phyloP scores from a whole-genome alignment of 305 asterid species.

The Rubia balearica region DNA sequence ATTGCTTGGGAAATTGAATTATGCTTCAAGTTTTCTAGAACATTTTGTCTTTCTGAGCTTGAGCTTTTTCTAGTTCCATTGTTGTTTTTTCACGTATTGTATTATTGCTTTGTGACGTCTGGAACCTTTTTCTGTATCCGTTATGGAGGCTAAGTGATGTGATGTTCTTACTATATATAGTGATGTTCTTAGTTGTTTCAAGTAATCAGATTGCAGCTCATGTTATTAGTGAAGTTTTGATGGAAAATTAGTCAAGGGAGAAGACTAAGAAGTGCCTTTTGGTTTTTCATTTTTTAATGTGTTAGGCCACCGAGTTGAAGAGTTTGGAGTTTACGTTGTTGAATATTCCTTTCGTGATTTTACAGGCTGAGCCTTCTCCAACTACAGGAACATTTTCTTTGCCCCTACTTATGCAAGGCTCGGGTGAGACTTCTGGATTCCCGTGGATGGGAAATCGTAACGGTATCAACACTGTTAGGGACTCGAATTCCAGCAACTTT shows the following conservation, averaged over 20 bases:
- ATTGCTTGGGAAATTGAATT: slow-evolving; percentile 14
- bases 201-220: slow-evolving; percentile 22
- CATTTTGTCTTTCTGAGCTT: slow-evolving; percentile 11
- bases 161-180: slow-evolving; percentile 17
- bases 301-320: neutral
- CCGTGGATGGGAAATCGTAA: slow-evolving; percentile 35
- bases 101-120: slow-evolving; percentile 29
- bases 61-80: slow-evolving; percentile 20
- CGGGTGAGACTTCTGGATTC: slow-evolving; percentile 41
- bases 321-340: slow-evolving; percentile 4
- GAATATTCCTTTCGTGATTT: slow-evolving; percentile 20
- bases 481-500: slow-evolving; percentile 42
- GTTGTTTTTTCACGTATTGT: slow-evolving; percentile 48
- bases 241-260: neutral
- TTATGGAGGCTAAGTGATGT: slow-evolving; percentile 25
- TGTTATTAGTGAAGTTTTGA: slow-evolving; percentile 7
- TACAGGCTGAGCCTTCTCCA: slow-evolving; percentile 97
- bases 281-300: neutral
- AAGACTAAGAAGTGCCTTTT: neutral
- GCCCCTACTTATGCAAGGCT: slow-evolving; percentile 59
- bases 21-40: slow-evolving; percentile 17
- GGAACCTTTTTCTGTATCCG: slow-evolving; percentile 26
- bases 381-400: slow-evolving; percentile 90
- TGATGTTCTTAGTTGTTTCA: slow-evolving; percentile 20
- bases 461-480: slow-evolving; percentile 29